A percentile compares a stretch with the other conserved stretches of the same genome.
phyloP scores from a whole-genome alignment of 2,329 filamentous ascomycete species.

The Juglanconis sp. region DNA sequence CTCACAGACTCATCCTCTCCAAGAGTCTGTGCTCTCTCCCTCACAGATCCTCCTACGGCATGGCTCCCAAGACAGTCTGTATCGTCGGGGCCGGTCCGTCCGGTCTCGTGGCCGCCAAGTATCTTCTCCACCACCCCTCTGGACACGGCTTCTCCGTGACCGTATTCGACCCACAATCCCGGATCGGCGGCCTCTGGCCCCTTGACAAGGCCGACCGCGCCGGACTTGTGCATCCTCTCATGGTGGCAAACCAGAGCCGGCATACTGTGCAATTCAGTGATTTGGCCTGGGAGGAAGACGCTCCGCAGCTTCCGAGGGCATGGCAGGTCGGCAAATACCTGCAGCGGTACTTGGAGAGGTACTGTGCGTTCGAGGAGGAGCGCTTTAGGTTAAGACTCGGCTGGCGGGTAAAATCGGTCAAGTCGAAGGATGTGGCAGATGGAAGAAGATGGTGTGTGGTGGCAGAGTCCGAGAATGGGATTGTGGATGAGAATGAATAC shows the following conservation, averaged over 20 bases:
- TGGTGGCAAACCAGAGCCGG: constrained; percentile 71
- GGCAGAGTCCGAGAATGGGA: constrained; percentile 31
- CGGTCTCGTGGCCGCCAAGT: constrained; percentile 69
- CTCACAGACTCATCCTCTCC: not conserved
- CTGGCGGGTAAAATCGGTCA: constrained; percentile 41
- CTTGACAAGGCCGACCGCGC: constrained; percentile 43
- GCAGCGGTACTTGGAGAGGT: constrained; percentile 58
- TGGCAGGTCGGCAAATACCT: constrained; percentile 76
- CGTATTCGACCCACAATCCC: constrained; percentile 63
- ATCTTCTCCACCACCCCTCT: constrained; percentile 57
- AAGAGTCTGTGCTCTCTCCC: not conserved
- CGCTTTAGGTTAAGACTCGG: constrained; percentile 46
- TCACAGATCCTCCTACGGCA: constrained; percentile 18
- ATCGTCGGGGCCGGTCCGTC: constrained; percentile 64
- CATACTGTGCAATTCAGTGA: constrained; percentile 75
- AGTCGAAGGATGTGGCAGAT: constrained; percentile 25
- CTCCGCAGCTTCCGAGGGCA: constrained; percentile 68
- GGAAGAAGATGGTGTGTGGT: constrained; percentile 40
- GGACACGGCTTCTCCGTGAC: constrained; percentile 58
- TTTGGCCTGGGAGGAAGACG: constrained; percentile 61
- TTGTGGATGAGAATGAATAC: constrained; percentile 50
- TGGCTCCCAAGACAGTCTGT: constrained; percentile 47
- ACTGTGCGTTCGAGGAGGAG: constrained; percentile 41
- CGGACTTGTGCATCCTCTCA: constrained; percentile 61
- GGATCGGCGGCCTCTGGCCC: constrained; percentile 79